These are phyloP conservation scores for Marchantia polymorpha DNA, from an alignment of 225 moss, liverwort and hornwort species.

Conservation along the genomic window DNA sequence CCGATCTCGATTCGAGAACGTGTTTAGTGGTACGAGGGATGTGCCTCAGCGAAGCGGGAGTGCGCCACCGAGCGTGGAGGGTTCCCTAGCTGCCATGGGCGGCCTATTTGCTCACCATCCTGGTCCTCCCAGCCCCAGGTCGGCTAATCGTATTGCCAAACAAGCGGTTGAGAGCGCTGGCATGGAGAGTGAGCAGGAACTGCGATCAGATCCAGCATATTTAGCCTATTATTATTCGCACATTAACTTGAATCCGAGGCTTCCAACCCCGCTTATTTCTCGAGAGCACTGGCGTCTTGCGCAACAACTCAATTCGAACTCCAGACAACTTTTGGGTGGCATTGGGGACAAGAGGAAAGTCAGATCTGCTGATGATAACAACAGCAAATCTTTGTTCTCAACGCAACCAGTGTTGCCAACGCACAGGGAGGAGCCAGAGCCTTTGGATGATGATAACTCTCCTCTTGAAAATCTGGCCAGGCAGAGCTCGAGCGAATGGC, in stretches of 20 bases:
- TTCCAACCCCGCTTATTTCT: constrained; percentile 83
- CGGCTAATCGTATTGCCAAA: constrained; percentile 39
- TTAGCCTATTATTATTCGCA: constrained; percentile 82
- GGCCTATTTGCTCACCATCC: constrained; percentile 61
- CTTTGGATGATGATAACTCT: constrained; percentile 75
- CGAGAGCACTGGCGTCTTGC: constrained; percentile 87
- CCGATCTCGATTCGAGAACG: constrained; percentile 79
- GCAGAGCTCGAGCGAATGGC: constrained; percentile 71
- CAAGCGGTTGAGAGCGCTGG: constrained; percentile 53
- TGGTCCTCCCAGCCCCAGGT: constrained; percentile 49
- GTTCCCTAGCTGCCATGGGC: constrained; percentile 79
- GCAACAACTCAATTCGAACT: constrained; percentile 73
- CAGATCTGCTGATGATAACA: constrained; percentile 86
- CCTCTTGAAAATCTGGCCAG: constrained; percentile 60
- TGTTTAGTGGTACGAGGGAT: constrained; percentile 63
- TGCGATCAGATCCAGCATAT: constrained; percentile 89
- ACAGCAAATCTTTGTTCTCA: constrained; percentile 93
- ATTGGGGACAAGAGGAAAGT: constrained; percentile 83
- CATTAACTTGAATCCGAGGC: constrained; percentile 86
- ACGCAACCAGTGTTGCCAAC: constrained; percentile 87
- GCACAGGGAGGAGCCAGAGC: constrained; percentile 92
- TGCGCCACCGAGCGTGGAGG: constrained; percentile 98
- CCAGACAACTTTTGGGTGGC: constrained; percentile 72
- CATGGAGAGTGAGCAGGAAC: constrained; percentile 68
- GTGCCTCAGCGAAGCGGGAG: constrained; percentile 97